Base-by-base conservation (phyloP, 2,329 filamentous ascomycete species). In the Colletotrichum nymphaeae region DNA sequence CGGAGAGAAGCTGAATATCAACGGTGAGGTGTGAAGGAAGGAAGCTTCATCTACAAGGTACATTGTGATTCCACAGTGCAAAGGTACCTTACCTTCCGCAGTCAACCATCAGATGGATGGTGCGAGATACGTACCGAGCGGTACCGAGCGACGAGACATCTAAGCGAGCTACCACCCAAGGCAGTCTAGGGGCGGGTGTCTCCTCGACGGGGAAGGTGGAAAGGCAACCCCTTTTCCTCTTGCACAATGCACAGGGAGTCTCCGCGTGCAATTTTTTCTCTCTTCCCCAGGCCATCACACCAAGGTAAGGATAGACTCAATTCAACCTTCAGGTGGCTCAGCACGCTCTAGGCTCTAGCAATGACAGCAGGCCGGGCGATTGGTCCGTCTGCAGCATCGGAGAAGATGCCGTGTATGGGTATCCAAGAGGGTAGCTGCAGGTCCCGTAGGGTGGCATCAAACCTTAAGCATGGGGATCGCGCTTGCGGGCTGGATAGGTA, bases 391-490 rank as follows among this genome's bases (percentile, higher is more conserved):
- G 35, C 28, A n/a, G 12, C 46, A 19, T 35, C n/a, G 30, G 30
- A 6, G 26, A 53, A 55, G 22, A n/a, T 64, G 24, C 30, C 24
- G 22, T 24, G 30, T 55, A n/a, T 26, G 49, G 28, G 52, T 70
- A 46, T 37, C n/a, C 11, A 57, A 56, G 58, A 35, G 22, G 62
- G n/a, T 16, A 35, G 49, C 62, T 64, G 62, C 46, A 64, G 58
- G 66, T 32, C 52, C 65, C 56, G 65, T 62, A 52, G 65, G 65
- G 65, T 72, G 65, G 35, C 58, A 69, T 69, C 26, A 63, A 72
- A 69, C 69, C 65, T 72, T 63, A 72, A 72, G 69, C 69, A 72
- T 55, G 46, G 22, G 46, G 49, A 58, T 66, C 49, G 24, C 59
- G 65, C 65, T 60, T 58, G 55, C 55, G 65, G n/a, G 55, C 59